Evolutionary conservation across 495 filamentous ascomycete genomes (phyloP), one percentile per base, ranked within the genome.

Genomic region (Aspergillus bertholletiae): DNA sequence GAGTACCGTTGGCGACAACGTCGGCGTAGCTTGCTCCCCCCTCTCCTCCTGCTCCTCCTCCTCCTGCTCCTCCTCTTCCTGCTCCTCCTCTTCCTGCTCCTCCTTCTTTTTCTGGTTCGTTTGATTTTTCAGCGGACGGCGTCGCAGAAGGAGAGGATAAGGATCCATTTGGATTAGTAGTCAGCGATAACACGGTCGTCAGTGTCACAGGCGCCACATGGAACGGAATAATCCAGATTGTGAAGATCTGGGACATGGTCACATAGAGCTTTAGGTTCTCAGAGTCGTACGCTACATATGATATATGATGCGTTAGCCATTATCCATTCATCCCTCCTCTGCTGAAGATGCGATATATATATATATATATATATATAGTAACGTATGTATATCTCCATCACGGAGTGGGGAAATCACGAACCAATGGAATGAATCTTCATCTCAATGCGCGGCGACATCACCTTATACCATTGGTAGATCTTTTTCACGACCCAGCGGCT

Each of bases 391-490:
- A n/a, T n/a, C n/a, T n/a, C n/a, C n/a, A n/a, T n/a, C n/a, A n/a
- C n/a, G n/a, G n/a, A n/a, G n/a, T n/a, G 34, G 22, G 26, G n/a
- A n/a, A 18, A 22, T 34, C 13, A 53, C 53, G 11, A 69, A 90
- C 88, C 85, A 21, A 86, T 69, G 13, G 86, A 89, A 54, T 88
- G 76, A 9, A 96, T 73, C 1, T 80, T 64, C n/a, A 92, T 59
- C 21, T 83, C 72, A 44, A 92, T 89, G n/a, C 75, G 71, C 1
- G 91, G 91, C 32, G 82, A 87, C 64, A 95, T 75, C 58, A 93
- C 85, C 64, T 90, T 90, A 69, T 95, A 94, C 88, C 90, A 96
- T 55, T 86, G 87, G 59, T 86, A 93, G 34, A 96, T 86, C 53
- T 79, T 79, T 53, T 75, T 73, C 24, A 95, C 75, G 18, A 86